Base-by-base conservation (phyloP, 805 yeast species). In the Isabelozyma gotoi region DNA sequence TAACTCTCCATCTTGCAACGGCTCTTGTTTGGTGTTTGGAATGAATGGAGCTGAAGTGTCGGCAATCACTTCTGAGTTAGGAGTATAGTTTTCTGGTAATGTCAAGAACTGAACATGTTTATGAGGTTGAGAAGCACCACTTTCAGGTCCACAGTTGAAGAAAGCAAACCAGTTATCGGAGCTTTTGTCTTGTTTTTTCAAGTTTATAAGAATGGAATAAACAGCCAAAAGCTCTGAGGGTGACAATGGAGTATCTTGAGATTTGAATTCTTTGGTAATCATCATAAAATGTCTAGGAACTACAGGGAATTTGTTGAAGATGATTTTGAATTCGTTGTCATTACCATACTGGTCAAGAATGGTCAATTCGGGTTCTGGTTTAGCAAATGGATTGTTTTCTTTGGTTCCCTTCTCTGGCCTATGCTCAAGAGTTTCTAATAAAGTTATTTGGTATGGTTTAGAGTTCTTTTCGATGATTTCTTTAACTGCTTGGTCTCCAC, bases 111-210 rank as follows among this genome's bases (percentile, higher is more conserved):
- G 99, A 49, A 94, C 65, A 65, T 92, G 99, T 60, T 88, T 89
- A 68, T 92, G 99, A 38, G 87, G 84, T 57, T 90, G 94, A 0
- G 97, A 89, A n/a, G 96, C 96, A 1, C 98, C 99, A 48, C 95
- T 81, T 52, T 81, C 76, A 15, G 82, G 81, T 6, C 99, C 99
- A 57, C 88, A 82, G 63, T 92, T 92, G 75, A 81, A 92, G 63
- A 92, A 92, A 0, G 90, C 90, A 60, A 91, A 73, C 74, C 87
- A 84, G 44, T 78, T 73, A 12, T 62, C 68, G 17, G 60, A 65
- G 2, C 58, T 40, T 49, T 47, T 62, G 43, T 64, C 62, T 4
- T 46, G 52, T 8, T 54, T 45, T 53, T 80, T 79, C 40, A 85
- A 67, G 14, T 65, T 67, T 12, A 63, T 59, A 47, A 92, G 67